Base-by-base conservation (phyloP, 169 alveolate genomes). In the Plasmodium gonderi region DNA sequence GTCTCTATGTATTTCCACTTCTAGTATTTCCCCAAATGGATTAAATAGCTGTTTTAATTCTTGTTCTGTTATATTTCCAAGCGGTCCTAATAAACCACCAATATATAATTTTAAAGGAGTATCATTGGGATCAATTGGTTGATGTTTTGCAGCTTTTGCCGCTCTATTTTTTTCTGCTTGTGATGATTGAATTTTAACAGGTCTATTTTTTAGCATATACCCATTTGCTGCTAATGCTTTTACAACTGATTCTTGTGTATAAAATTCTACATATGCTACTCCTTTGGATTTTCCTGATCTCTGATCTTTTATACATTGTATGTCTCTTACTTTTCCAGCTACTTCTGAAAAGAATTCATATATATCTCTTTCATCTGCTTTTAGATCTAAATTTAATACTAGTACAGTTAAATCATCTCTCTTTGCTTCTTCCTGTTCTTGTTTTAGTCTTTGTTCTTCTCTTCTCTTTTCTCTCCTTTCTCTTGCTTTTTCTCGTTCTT, bases 121-220 rank as follows among this genome's bases (percentile, higher is more conserved):
- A 94, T 96, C 98, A 44, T 96, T 97, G 14, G 97, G 99, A 91
- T 96, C 97, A 87, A 97, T 95, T 45, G 94, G 96, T 51, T 91
- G 95, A 89, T 91, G 98, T 94, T 97, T 98, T 23, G 98, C 98
- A 0, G 99, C 99, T 45, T 97, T 96, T 6, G 99, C 99, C 40
- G 99, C 99, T 77, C 99, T 96, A 95, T 99, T 99, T 95, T 98
- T 99, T 94, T 99, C 99, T 1, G 99, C 99, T 96, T 98, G 99
- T 31, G 99, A 98, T 20, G 99, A 98, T 91, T 98, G 98, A 36
- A 99, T 98, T 7, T 97, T 95, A 33, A 97, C 96, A 2, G 99
- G 97, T 81, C 97, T 97, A 20, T 99, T 99, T 91, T 97, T 96
- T 54, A 98, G 89, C 91, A 95, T 95, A 77, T 96, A 97, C 0